Conservation (phyloP, 2,329 filamentous ascomycete genomes). For the Xylaria sp. region DNA sequence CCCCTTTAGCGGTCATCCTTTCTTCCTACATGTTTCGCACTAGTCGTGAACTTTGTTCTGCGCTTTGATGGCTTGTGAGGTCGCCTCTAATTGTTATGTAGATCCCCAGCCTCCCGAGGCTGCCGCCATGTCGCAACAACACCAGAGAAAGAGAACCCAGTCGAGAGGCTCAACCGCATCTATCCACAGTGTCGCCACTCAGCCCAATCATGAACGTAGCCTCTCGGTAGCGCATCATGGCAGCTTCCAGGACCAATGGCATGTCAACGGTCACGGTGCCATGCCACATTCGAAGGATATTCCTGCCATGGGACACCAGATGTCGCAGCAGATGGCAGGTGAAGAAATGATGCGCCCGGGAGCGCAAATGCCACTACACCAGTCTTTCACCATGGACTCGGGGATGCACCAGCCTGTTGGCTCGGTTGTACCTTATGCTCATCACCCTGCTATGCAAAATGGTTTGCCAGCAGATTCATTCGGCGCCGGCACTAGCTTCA, state of each 20-base stretch:
- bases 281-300: conserved; percentile 57
- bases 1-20: neutral
- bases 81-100: conserved; percentile 38
- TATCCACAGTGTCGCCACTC: conserved; percentile 64
- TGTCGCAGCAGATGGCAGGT: conserved; percentile 58
- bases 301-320: conserved; percentile 45
- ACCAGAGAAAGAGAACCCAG: conserved; percentile 62
- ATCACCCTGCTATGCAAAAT: conserved; percentile 59
- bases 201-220: conserved; percentile 63
- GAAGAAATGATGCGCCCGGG: conserved; percentile 70
- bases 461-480: conserved; percentile 67
- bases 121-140: conserved; percentile 51
- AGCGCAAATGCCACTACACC: conserved; percentile 64
- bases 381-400: conserved; percentile 62
- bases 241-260: conserved; percentile 64
- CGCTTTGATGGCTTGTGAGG: conserved; percentile 33
- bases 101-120: conserved; percentile 49
- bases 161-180: conserved; percentile 69
- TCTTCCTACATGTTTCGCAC: neutral
- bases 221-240: conserved; percentile 53
- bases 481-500: conserved; percentile 64
- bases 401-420: conserved; percentile 61
- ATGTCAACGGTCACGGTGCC: conserved; percentile 55
- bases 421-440: conserved; percentile 57
- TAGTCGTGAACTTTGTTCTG: conserved; percentile 1